phyloP scores from a whole-genome alignment of 371 early-diverging fungal species.

The Saksenaea oblongispora region DNA sequence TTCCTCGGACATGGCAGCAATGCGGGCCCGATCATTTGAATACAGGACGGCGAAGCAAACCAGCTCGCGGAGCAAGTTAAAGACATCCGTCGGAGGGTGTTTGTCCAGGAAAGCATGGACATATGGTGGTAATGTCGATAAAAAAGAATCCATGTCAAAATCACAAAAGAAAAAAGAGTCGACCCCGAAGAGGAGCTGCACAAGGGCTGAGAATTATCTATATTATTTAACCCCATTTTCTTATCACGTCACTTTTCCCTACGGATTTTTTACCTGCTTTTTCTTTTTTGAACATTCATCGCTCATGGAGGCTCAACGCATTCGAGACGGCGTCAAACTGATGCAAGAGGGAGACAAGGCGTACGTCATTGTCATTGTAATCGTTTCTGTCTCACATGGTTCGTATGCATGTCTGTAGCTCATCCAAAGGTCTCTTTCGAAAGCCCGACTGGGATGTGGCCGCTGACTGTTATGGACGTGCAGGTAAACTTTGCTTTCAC shows the following conservation, averaged over 20 bases:
- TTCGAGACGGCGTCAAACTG: conserved; percentile 62
- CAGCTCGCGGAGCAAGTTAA: conserved; percentile 44
- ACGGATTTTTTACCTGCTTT: not conserved
- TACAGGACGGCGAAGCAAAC: conserved; percentile 54
- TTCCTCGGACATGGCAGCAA: conserved; percentile 22
- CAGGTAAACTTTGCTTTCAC: conserved; percentile 56
- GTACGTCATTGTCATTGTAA: conserved; percentile 31
- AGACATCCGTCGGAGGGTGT: conserved; percentile 49
- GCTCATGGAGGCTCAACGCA: conserved; percentile 51
- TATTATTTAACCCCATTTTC: too few species aligned
- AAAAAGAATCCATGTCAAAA: conserved; percentile 43
- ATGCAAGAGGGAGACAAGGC: conserved; percentile 74
- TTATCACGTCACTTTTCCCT: conserved; percentile 2
- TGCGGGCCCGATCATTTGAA: conserved; percentile 44
- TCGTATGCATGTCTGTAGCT: conserved; percentile 31
- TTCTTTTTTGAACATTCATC: not conserved
- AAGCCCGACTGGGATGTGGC: conserved; percentile 93
- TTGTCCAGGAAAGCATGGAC: conserved; percentile 43
- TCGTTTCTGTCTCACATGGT: not conserved
- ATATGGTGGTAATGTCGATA: conserved; percentile 51
- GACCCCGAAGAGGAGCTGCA: not conserved
- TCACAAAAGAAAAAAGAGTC: not conserved
- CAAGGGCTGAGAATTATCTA: not conserved
- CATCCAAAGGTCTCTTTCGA: conserved; percentile 70
- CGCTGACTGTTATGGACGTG: conserved; percentile 79